phyloP scores from a whole-genome alignment of 2,329 filamentous ascomycete species.

The Fusarium multiceps region DNA sequence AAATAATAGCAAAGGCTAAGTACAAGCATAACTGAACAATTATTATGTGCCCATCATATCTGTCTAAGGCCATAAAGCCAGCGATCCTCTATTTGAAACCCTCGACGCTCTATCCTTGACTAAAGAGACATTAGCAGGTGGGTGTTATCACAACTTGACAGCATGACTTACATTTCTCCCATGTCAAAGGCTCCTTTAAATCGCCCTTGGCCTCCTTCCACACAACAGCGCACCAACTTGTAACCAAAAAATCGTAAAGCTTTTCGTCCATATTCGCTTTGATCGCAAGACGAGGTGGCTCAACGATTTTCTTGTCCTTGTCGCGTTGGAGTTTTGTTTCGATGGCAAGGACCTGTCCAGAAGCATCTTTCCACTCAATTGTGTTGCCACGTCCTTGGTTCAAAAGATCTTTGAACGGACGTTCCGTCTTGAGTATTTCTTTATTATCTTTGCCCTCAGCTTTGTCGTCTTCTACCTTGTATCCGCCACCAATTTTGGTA shows the following conservation, averaged over 20 bases:
- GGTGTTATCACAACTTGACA: background rate
- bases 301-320: constrained; percentile 25
- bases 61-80: background rate
- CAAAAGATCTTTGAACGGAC: constrained; percentile 34
- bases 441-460: background rate
- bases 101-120: constrained; percentile 20
- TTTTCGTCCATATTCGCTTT: constrained; percentile 40
- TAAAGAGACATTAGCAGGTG: constrained; percentile 7
- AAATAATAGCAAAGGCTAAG: background rate
- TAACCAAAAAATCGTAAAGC: constrained; percentile 45
- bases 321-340: constrained; percentile 41
- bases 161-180: constrained; percentile 42
- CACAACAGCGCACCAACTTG: constrained; percentile 46
- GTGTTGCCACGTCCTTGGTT: constrained; percentile 39
- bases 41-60: background rate
- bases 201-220: constrained; percentile 45
- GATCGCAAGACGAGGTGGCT: constrained; percentile 41
- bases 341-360: constrained; percentile 39
- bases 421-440: constrained; percentile 41
- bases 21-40: background rate
- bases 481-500: constrained; percentile 30
- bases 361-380: constrained; percentile 40
- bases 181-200: constrained; percentile 38
- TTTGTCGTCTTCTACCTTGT: constrained; percentile 25
- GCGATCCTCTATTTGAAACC: background rate